Base-by-base conservation (phyloP, 1,139 yeast genomes). In the Suhomyces atakaporum region DNA sequence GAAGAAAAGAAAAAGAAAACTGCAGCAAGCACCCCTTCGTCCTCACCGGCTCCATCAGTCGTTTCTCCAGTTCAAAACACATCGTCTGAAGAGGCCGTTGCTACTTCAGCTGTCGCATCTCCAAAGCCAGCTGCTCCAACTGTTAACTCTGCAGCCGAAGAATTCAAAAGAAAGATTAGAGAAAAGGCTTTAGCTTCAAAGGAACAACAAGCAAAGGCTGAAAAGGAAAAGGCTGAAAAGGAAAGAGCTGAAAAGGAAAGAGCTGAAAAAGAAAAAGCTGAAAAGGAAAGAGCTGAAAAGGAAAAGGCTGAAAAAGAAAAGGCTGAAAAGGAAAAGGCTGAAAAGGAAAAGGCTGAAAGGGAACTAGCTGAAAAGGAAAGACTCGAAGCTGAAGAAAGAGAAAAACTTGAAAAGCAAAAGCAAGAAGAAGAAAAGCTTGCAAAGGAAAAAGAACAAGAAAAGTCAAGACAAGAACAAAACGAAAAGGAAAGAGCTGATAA, bases 1-100 rank as follows among this genome's bases (percentile, higher is more conserved):
- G 75, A 70, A 38, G 74, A 67, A 33, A 67, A 66, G 54, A 68
- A 65, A 52, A 63, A 58, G 50, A 45, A 41, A n/a, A 39, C 50
- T 5, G 45, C 49, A 14, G 29, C 45, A 6, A 41, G 41, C 25
- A 47, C 58, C n/a, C 57, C 58, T 8, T 30, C 44, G 3, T 38
- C 47, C 8, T 42, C 46, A 5, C 47, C 45, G 13, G 41, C 45
- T 16, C 41, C 26, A 5, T 16, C 21, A 10, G 27, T 42, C 15
- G 54, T 48, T 16, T 40, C 56, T 15, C 49, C 54, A 5, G 42
- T 35, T 14, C 36, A 37, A 5, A 34, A 36, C 12, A 33, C 46
- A 8, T 41, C 37, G 12, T 34, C 34, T 11, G 27, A 42, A 8
- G 27, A 46, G 10, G 27, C 47, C 7, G 16, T 42, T 22, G 49